phyloP scores from a whole-genome alignment of 495 filamentous ascomycete species.

The Alectoria sarmentosa region DNA sequence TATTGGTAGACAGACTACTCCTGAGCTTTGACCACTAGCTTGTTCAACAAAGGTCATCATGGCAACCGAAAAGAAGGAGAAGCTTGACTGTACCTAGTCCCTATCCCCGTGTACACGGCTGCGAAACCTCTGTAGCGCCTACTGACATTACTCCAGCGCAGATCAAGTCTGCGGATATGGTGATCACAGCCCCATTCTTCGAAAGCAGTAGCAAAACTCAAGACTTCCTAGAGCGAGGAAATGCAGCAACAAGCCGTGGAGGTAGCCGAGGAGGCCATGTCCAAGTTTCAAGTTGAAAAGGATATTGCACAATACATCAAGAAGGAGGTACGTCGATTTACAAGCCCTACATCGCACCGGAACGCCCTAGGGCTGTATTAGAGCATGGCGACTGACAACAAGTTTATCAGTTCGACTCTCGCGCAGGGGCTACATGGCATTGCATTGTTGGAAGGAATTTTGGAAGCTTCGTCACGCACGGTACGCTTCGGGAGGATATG shows the following conservation, averaged over 20 bases:
- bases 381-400: background rate
- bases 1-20: background rate
- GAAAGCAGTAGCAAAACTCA: constrained; percentile 15
- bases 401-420: constrained; percentile 64
- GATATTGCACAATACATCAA: constrained; percentile 98
- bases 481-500: constrained; percentile 41
- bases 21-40: background rate
- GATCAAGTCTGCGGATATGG: constrained; percentile 98
- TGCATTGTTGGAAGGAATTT: constrained; percentile 98
- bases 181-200: constrained; percentile 35
- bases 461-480: constrained; percentile 97
- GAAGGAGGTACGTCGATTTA: constrained; percentile 60
- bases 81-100: constrained; percentile 55
- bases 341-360: background rate
- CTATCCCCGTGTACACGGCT: background rate
- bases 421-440: constrained; percentile 95
- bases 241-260: constrained; percentile 94
- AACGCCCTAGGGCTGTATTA: background rate
- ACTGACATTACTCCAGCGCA: constrained; percentile 56
- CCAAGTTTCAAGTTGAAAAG: constrained; percentile 91
- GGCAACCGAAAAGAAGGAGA: constrained; percentile 55
- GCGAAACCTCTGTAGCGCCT: background rate
- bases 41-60: constrained; percentile 25
- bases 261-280: constrained; percentile 90
- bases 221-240: constrained; percentile 66